Conservation (phyloP, 1,284 basidiomycete genomes). For the Ceratobasidium sp. region DNA sequence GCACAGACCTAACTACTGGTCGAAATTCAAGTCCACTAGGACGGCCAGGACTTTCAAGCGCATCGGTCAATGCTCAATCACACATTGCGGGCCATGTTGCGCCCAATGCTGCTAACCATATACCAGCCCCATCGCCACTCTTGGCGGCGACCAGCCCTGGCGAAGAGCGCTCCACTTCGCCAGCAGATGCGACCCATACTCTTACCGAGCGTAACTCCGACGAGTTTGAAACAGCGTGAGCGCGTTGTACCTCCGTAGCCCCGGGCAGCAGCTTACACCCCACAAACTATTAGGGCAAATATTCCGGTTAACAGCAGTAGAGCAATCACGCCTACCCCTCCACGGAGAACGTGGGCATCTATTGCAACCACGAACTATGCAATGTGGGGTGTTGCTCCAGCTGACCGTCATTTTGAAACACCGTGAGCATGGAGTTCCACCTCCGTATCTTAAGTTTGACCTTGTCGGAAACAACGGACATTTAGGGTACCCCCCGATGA, state of each 20-base stretch:
- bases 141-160: too few relatives aligned
- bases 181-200: background rate
- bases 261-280: background rate
- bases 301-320: background rate
- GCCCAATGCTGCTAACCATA: background rate
- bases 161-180: background rate
- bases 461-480: background rate
- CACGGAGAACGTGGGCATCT: conserved; percentile 2
- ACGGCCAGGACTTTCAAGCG: background rate
- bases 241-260: background rate
- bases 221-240: background rate
- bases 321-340: background rate
- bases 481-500: background rate
- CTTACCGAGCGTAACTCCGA: background rate
- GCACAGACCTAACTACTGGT: background rate
- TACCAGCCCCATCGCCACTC: background rate
- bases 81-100: background rate
- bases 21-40: background rate
- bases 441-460: background rate
- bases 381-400: background rate
- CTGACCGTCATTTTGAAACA: background rate
- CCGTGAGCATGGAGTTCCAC: background rate
- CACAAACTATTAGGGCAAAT: background rate
- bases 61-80: background rate
- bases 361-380: background rate